Evolutionary conservation across 2,329 filamentous ascomycete species (phyloP).

Genomic region (Cryphonectria carpinicola): DNA sequence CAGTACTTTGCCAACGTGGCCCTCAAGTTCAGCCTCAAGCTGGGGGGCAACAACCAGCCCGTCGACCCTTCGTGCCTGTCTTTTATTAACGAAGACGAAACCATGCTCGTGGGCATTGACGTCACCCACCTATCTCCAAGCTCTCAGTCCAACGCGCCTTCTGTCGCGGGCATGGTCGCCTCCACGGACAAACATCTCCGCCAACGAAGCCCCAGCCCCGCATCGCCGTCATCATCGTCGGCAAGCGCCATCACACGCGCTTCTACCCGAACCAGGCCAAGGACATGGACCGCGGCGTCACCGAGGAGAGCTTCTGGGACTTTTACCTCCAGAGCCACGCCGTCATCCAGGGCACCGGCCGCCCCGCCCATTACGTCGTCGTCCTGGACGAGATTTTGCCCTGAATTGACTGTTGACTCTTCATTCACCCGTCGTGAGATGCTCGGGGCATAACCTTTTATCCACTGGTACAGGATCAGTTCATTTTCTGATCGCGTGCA

Average conservation of each 20-base stretch:
- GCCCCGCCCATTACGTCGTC: constrained; percentile 72
- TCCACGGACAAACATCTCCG: constrained; percentile 61
- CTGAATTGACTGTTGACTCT: too few species aligned
- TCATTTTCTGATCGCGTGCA: constrained; percentile 71
- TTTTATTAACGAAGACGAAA: constrained; percentile 59
- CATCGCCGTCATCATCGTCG: constrained; percentile 71
- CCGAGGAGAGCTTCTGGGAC: constrained; percentile 67
- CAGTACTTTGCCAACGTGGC: constrained; percentile 58
- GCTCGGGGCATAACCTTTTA: too few species aligned
- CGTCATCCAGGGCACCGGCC: constrained; percentile 72
- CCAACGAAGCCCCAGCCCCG: constrained; percentile 55
- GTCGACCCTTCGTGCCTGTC: constrained; percentile 53
- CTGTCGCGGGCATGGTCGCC: constrained; percentile 71
- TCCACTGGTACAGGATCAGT: too few species aligned
- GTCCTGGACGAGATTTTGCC: constrained; percentile 63
- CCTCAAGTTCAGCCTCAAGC: constrained; percentile 68
- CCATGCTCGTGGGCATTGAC: constrained; percentile 74
- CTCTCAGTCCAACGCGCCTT: constrained; percentile 61
- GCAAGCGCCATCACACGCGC: constrained; percentile 76
- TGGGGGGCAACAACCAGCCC: constrained; percentile 60
- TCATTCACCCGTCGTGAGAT: too few species aligned
- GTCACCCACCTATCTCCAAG: constrained; percentile 76
- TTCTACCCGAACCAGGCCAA: constrained; percentile 65
- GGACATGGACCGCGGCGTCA: constrained; percentile 61
- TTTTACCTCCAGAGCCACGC: constrained; percentile 75